Percentiles rank a stretch among this genome's conserved stretches.
Evolutionary conservation across 2,329 filamentous ascomycete species (phyloP).

Genomic region (Venturia carpophila): DNA sequence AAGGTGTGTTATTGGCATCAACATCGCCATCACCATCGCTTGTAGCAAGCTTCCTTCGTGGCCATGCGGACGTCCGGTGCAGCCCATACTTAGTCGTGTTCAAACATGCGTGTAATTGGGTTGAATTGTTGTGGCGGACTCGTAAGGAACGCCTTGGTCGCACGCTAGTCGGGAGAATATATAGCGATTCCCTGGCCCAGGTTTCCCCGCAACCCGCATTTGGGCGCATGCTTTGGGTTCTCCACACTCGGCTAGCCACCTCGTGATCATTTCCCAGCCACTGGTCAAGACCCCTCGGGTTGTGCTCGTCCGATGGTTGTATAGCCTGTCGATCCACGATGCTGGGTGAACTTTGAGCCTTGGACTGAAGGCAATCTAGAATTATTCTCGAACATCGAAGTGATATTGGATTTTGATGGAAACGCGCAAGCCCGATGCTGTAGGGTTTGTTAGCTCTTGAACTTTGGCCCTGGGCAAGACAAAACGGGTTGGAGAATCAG

Average conservation of each 20-base stretch:
- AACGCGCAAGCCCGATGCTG: no score
- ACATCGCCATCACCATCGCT: conserved; percentile 8
- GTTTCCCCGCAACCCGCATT: not conserved
- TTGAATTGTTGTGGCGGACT: conserved; percentile 9
- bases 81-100: conserved; percentile 8
- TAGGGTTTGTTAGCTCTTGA: no score
- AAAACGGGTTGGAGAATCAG: no score
- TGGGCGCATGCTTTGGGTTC: not conserved
- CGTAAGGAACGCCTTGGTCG: conserved; percentile 13
- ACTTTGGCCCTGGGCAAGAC: no score
- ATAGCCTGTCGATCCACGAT: not conserved
- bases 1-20: not conserved
- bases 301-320: not conserved
- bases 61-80: conserved; percentile 15
- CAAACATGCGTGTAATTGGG: conserved; percentile 9
- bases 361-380: not conserved
- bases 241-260: not conserved
- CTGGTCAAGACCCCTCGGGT: not conserved
- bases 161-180: conserved; percentile 18
- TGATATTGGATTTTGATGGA: no score
- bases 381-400: no score
- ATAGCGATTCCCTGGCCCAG: conserved; percentile 13
- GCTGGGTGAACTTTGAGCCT: not conserved
- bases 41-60: conserved; percentile 14
- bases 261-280: not conserved